Evolutionary conservation across 2,329 filamentous ascomycete genomes (phyloP).

Genomic region (Epicoccum nigrum): DNA sequence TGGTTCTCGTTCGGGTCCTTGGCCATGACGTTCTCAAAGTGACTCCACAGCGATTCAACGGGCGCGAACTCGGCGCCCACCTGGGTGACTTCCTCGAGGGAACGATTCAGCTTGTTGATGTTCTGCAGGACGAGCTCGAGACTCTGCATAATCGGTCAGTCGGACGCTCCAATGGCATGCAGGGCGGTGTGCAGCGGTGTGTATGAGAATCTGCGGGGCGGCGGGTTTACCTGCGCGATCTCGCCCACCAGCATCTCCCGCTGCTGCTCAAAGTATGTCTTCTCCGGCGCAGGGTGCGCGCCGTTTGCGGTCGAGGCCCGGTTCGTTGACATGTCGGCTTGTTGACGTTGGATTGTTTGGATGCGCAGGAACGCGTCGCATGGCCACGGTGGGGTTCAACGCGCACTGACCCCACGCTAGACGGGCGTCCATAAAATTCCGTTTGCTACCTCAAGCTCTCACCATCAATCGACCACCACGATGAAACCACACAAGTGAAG

Average conservation of each 20-base stretch:
- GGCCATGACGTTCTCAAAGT: constrained; percentile 96
- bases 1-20: constrained; percentile 61
- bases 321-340: constrained; percentile 31
- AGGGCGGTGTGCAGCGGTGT: constrained; percentile 40
- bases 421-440: constrained; percentile 24
- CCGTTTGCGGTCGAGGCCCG: constrained; percentile 30
- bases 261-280: constrained; percentile 75
- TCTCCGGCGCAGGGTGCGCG: constrained; percentile 24
- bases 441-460: constrained; percentile 14
- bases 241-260: constrained; percentile 73
- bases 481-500: constrained; percentile 47
- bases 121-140: constrained; percentile 93
- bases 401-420: constrained; percentile 24
- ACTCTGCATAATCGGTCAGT: constrained; percentile 50
- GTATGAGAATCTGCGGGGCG: constrained; percentile 10
- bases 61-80: constrained; percentile 98
- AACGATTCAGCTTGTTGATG: constrained; percentile 93
- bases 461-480: constrained; percentile 28
- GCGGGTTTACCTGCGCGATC: constrained; percentile 67
- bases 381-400: constrained; percentile 2
- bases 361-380: constrained; percentile 15
- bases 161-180: neutral
- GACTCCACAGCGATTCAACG: constrained; percentile 94
- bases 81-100: constrained; percentile 86
- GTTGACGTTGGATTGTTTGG: constrained; percentile 18